Base-by-base conservation (phyloP, 1,284 basidiomycete genomes). In the Leccinum pachyderme region DNA sequence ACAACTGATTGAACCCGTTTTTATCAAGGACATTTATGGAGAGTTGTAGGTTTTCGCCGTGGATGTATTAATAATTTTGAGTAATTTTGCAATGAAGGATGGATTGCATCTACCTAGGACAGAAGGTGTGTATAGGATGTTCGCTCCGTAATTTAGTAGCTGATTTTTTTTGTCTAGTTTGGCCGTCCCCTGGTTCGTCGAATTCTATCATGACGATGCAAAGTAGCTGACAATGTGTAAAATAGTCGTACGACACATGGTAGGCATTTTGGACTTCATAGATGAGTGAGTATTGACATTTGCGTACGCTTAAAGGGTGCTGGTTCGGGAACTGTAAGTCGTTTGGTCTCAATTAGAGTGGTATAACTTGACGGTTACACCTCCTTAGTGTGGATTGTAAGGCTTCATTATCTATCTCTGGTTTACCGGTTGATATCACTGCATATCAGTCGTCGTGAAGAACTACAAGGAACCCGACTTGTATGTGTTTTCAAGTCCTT, bases 41-140 rank as follows among this genome's bases (percentile, higher is more conserved):
- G 93, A 92, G 75, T 69, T 91, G 88, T 88, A 67, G 61, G 81
- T 63, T 0, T 49, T 41, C 46, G 44, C 47, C 2, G 2, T 49
- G 4, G 37, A 29, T 32, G 22, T 7, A 29, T 12, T 3, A 13
- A 35, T 3, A 13, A 35, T 6, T 37, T 31, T 33, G 1, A 41
- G 48, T 63, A 24, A 62, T 47, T 27, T 55, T 4, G 33, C 18
- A 24, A 39, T 43, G 6, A 53, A 91, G 93, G 58, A 87, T 95
- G 88, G 93, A 97, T 76, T 93, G 88, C 83, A 90, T 97, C 59
- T 97, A 97, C 68, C 83, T 97, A 22, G 87, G 91, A 5, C 94
- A 96, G 71, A 96, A 95, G 86, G 81, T 87, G 49, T 37, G 76
- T 66, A 7, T 5, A n/a, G 5, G 3, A 31, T 11, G 24, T 46